These are phyloP conservation scores for Wickerhamomyces sydowiorum DNA, from an alignment of 805 yeast species.

Conservation along the genomic window DNA sequence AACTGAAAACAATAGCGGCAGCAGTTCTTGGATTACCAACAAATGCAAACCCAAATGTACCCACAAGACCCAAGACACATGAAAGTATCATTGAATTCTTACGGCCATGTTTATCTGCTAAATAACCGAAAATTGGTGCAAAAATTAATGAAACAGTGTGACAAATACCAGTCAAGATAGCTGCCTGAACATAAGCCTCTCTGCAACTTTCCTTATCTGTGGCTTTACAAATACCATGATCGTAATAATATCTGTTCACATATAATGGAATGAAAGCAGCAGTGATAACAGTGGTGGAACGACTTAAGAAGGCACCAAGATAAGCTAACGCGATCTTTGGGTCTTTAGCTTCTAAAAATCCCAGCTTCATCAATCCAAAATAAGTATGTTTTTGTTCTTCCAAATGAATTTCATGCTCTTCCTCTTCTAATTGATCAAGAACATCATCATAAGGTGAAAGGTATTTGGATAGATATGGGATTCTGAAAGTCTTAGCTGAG, in stretches of 20 bases:
- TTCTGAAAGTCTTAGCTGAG: constrained; percentile 30
- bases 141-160: constrained; percentile 50
- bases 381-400: constrained; percentile 23
- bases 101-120: constrained; percentile 43
- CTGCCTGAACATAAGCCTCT: constrained; percentile 60
- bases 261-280: constrained; percentile 59
- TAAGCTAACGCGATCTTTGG: constrained; percentile 50
- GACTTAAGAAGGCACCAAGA: constrained; percentile 55
- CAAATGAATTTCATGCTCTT: constrained; percentile 15
- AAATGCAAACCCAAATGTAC: constrained; percentile 32
- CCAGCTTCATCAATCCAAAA: constrained; percentile 36
- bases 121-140: constrained; percentile 60
- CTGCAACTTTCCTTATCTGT: constrained; percentile 39
- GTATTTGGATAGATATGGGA: constrained; percentile 19
- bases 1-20: constrained; percentile 30
- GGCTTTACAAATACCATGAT: constrained; percentile 42
- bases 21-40: constrained; percentile 29
- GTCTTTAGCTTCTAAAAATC: constrained; percentile 43
- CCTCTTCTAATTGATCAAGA: constrained; percentile 26
- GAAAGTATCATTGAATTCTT: constrained; percentile 32
- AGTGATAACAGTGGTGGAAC: constrained; percentile 54
- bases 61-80: constrained; percentile 37
- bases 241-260: constrained; percentile 50
- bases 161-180: constrained; percentile 64
- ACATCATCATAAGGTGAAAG: constrained; percentile 25